phyloP scores from a whole-genome alignment of 768 basidiomycete species.

The Leccinum pellstonianum region DNA sequence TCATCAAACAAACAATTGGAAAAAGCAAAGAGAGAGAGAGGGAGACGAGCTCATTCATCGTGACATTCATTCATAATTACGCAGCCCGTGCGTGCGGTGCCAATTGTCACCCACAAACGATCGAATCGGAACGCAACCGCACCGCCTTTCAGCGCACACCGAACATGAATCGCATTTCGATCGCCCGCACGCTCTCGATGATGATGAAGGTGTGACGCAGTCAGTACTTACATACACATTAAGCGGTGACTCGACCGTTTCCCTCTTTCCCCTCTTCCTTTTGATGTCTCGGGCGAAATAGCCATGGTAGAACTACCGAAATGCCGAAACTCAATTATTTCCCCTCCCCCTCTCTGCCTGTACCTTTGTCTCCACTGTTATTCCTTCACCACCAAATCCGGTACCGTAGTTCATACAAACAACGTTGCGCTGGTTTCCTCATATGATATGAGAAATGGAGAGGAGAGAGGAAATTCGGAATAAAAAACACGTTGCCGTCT shows the following conservation, averaged over 20 bases:
- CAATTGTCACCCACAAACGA: constrained; percentile 14
- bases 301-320: background rate
- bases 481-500: constrained; percentile 19
- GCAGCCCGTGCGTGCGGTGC: background rate
- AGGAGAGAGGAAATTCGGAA: background rate
- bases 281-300: constrained; percentile 13
- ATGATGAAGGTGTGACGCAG: background rate
- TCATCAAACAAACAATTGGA: constrained; percentile 8
- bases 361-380: background rate
- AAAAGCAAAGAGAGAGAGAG: background rate
- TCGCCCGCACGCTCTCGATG: background rate
- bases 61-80: constrained; percentile 3
- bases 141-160: background rate
- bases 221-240: background rate
- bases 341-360: background rate
- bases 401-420: background rate
- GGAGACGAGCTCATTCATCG: background rate
- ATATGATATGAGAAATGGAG: background rate
- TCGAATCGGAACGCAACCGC: background rate
- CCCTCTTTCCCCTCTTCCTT: background rate
- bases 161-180: background rate
- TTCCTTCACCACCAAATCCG: background rate
- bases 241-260: background rate
- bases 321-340: background rate
- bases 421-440: background rate